A percentile compares a stretch with the other conserved stretches of the same genome.
Conservation (phyloP, 176 grass and related monocot species). For the Avena atlantica region DNA sequence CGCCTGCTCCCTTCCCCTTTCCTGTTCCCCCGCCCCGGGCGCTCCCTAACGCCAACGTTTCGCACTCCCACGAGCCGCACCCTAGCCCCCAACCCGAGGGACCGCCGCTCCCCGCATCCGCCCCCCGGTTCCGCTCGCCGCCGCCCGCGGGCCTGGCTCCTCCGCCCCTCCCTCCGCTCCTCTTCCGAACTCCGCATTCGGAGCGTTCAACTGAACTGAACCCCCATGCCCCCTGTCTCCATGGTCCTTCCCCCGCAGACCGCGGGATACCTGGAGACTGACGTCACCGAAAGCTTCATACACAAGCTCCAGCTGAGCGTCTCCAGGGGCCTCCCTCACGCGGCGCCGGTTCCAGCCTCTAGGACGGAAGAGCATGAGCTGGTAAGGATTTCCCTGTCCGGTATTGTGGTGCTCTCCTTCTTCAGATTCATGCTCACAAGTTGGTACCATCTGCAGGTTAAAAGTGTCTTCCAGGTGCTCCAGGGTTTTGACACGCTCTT, state of each 20-base stretch:
- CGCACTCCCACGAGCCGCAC: background rate
- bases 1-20: background rate
- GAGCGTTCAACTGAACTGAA: background rate
- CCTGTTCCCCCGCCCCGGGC: background rate
- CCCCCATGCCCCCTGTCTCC: background rate
- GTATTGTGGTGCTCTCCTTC: background rate
- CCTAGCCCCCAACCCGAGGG: background rate
- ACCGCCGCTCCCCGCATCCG: background rate
- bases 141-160: background rate
- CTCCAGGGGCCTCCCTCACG: slow-evolving; percentile 75
- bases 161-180: background rate
- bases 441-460: slow-evolving; percentile 53
- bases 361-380: slow-evolving; percentile 74
- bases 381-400: slow-evolving; percentile 44
- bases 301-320: slow-evolving; percentile 72
- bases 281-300: slow-evolving; percentile 64
- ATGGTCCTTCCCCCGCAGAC: slow-evolving; percentile 46
- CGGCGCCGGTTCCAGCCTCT: slow-evolving; percentile 49
- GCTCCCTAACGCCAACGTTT: background rate
- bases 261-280: slow-evolving; percentile 4
- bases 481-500: slow-evolving; percentile 68
- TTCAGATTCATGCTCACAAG: slow-evolving; percentile 2
- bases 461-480: slow-evolving; percentile 74
- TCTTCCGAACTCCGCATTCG: background rate
- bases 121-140: background rate